These are phyloP conservation scores for Cryphonectria carpinicola DNA, from an alignment of 2,329 filamentous ascomycete genomes.

Conservation along the genomic window DNA sequence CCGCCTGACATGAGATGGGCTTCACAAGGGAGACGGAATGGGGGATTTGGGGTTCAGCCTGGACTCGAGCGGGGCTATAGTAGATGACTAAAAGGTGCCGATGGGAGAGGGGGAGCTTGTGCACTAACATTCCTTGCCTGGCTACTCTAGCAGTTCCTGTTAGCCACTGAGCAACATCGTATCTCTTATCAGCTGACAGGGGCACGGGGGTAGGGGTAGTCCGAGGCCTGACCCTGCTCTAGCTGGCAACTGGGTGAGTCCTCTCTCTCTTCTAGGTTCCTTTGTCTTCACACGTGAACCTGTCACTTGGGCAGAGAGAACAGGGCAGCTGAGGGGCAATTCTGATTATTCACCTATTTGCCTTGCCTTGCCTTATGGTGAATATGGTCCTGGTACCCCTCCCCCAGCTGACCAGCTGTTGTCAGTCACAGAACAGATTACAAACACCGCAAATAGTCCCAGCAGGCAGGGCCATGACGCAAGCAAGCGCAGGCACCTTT, in stretches of 20 bases:
- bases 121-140: neutral
- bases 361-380: neutral
- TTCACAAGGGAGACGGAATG: conserved; percentile 2
- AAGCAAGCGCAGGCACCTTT: neutral
- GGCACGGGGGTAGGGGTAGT: conserved; percentile 19
- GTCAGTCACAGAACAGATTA: neutral
- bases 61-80: neutral
- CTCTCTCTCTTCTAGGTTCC: neutral
- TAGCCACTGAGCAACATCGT: neutral
- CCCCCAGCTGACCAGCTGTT: neutral
- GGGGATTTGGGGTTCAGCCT: conserved; percentile 1
- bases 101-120: neutral
- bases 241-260: conserved; percentile 3
- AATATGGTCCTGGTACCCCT: neutral
- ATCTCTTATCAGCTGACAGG: conserved; percentile 22
- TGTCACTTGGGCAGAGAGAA: neutral
- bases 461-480: neutral
- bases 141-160: neutral
- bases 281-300: neutral
- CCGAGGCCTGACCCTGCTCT: conserved; percentile 1
- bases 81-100: neutral
- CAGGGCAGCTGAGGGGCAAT: conserved; percentile 1
- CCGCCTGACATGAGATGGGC: conserved; percentile 15
- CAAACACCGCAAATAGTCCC: neutral
- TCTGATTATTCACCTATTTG: neutral